phyloP scores from a whole-genome alignment of 2,329 filamentous ascomycete genomes.

The Penicillium janthinellum region DNA sequence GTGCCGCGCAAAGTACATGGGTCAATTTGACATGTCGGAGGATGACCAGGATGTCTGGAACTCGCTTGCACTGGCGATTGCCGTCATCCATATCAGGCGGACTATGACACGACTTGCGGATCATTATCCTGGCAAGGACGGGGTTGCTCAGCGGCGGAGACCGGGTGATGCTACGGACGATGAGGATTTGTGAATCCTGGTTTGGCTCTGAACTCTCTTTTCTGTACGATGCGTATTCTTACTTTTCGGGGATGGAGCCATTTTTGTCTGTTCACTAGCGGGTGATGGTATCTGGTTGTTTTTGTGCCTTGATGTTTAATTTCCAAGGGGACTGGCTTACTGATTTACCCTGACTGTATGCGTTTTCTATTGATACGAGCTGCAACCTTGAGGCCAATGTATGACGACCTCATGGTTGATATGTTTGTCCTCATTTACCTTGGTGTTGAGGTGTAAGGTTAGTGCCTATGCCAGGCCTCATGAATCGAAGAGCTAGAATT shows the following conservation, averaged over 20 bases:
- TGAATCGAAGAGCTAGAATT: not conserved
- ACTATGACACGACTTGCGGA: constrained; percentile 51
- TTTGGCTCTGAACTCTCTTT: no score
- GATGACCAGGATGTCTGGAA: constrained; percentile 63
- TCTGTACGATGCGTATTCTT: not conserved
- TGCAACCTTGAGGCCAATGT: not conserved
- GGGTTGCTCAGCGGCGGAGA: constrained; percentile 4
- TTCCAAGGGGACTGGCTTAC: not conserved
- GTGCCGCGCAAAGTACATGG: constrained; percentile 43
- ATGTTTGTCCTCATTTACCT: not conserved
- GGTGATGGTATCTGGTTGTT: not conserved
- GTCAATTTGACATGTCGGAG: constrained; percentile 57
- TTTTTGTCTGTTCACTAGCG: not conserved
- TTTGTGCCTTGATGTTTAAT: no score
- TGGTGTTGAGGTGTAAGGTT: not conserved
- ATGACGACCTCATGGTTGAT: not conserved
- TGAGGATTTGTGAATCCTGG: constrained; percentile 8
- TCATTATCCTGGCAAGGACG: constrained; percentile 15
- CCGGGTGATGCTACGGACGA: constrained; percentile 4
- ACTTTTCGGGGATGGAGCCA: not conserved
- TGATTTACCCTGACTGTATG: not conserved
- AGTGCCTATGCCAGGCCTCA: not conserved
- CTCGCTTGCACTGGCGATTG: constrained; percentile 58
- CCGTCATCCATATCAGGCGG: constrained; percentile 56
- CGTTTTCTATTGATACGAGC: not conserved